phyloP scores from a whole-genome alignment of 2,329 filamentous ascomycete genomes.

The Thelonectria discophora region DNA sequence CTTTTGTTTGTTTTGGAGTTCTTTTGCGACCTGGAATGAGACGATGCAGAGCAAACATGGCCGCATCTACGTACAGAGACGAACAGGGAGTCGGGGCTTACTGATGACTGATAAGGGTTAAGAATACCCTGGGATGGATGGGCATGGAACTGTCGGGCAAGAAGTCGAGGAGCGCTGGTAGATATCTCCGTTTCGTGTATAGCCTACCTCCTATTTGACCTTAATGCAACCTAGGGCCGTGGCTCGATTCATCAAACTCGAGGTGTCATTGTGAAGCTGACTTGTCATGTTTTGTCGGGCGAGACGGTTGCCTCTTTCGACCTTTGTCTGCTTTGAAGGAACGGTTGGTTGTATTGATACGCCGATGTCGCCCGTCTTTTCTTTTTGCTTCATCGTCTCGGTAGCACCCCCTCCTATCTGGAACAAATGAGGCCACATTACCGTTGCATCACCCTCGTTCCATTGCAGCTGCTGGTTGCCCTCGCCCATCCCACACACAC shows the following conservation, averaged over 20 bases:
- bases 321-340: no score
- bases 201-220: conserved; percentile 13
- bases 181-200: conserved; percentile 15
- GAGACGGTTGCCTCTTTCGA: not conserved
- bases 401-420: not conserved
- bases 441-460: no score
- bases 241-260: not conserved
- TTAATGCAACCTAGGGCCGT: not conserved
- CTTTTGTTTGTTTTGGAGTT: conserved; percentile 14
- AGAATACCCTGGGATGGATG: conserved; percentile 12
- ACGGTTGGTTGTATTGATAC: no score
- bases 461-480: no score
- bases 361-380: not conserved
- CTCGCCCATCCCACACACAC: no score
- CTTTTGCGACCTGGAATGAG: conserved; percentile 28
- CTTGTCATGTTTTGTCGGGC: not conserved
- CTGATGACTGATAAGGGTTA: conserved; percentile 8
- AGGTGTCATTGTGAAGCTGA: not conserved
- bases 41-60: conserved; percentile 19
- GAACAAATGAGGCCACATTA: no score
- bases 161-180: conserved; percentile 14
- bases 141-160: conserved; percentile 9
- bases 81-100: conserved; percentile 13
- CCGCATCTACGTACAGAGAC: conserved; percentile 24
- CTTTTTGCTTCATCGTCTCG: not conserved